These are phyloP conservation scores for Fraxinus latifolia DNA, from an alignment of 305 asterid genomes.

Conservation along the genomic window DNA sequence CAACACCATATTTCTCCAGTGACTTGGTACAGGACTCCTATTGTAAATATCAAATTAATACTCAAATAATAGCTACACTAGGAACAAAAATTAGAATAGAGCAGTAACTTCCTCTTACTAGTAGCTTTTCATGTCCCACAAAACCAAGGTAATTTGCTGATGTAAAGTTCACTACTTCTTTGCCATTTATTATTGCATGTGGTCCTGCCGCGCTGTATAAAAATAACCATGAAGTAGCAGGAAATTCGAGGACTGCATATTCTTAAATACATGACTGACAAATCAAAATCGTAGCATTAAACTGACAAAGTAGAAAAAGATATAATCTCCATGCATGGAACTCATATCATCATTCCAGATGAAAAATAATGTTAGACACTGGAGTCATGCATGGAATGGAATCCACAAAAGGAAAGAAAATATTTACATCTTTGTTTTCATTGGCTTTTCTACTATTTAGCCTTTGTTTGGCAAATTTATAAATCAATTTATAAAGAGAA, in stretches of 20 bases:
- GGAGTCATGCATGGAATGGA: conserved; percentile 5
- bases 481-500: background rate
- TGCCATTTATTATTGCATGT: conserved; percentile 66
- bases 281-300: background rate
- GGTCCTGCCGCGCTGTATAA: conserved; percentile 92
- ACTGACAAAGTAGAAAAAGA: background rate
- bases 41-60: conserved; percentile 26
- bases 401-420: background rate
- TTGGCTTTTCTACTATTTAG: background rate
- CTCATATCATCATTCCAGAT: background rate
- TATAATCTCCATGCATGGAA: conserved; percentile 8
- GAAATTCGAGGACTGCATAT: conserved; percentile 17
- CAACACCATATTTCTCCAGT: conserved; percentile 95
- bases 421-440: conserved; percentile 4
- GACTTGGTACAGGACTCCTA: conserved; percentile 93
- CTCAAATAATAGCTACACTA: conserved; percentile 14
- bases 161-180: conserved; percentile 77
- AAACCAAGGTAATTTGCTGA: conserved; percentile 96
- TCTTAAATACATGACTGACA: conserved; percentile 1
- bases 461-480: background rate
- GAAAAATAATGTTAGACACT: background rate
- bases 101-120: conserved; percentile 44
- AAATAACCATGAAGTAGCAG: conserved; percentile 25
- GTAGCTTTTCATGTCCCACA: conserved; percentile 70
- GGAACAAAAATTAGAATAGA: conserved; percentile 23